A percentile compares a stretch with the other conserved stretches of the same genome.
Evolutionary conservation across 1,284 basidiomycete species (phyloP).

Genomic region (Xanthoconium separans): DNA sequence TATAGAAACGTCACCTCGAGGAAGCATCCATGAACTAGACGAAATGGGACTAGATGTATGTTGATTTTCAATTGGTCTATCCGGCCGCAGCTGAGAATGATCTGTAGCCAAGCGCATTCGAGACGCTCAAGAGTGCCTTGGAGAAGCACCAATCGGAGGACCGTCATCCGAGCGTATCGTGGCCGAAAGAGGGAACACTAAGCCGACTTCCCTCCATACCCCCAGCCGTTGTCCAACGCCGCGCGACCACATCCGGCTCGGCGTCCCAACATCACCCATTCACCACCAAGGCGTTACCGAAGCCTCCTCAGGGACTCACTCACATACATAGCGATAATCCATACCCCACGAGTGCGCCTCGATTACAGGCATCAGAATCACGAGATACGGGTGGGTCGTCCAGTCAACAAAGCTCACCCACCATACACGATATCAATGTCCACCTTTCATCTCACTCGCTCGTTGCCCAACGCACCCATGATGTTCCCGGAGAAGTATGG

Average conservation of each 20-base stretch:
- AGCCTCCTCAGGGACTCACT: not conserved
- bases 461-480: constrained; percentile 27
- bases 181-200: not conserved
- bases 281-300: not conserved
- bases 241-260: not conserved
- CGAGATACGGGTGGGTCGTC: constrained; percentile 6
- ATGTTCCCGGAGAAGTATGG: constrained; percentile 41
- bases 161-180: constrained; percentile 17
- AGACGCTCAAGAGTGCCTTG: constrained; percentile 45
- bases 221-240: not conserved
- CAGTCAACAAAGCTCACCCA: constrained; percentile 3
- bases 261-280: constrained; percentile 2
- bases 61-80: constrained; percentile 5
- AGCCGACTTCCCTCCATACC: not conserved
- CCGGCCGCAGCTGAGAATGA: not conserved
- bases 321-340: constrained; percentile 21
- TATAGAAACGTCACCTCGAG: constrained; percentile 9
- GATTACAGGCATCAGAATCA: not conserved
- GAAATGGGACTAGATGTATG: constrained; percentile 44
- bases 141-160: constrained; percentile 36
- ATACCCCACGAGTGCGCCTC: constrained; percentile 11
- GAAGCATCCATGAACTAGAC: constrained; percentile 36
- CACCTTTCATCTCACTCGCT: constrained; percentile 17
- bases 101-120: constrained; percentile 50
- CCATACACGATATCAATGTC: not conserved